Conservation (phyloP, 139 green algal species). For the Tetraselmis striata region DNA sequence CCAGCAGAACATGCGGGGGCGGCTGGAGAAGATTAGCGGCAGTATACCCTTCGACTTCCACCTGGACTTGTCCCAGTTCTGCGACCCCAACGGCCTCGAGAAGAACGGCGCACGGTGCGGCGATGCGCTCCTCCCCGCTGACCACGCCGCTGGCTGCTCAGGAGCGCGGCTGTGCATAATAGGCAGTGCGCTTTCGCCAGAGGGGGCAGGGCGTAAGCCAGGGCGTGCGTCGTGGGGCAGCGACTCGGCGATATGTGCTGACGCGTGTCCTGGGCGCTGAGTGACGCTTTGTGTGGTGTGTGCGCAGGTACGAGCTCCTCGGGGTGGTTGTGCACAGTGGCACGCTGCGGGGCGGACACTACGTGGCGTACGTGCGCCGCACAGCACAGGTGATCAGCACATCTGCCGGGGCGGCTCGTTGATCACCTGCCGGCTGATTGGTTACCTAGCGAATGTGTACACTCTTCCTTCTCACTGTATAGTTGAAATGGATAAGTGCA, state of each 20-base stretch:
- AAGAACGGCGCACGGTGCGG: not conserved
- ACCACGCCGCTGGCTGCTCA: too few relatives aligned
- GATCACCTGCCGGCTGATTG: not conserved
- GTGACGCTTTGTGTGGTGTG: too few relatives aligned
- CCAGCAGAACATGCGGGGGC: not conserved
- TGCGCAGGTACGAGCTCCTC: slow-evolving; percentile 49
- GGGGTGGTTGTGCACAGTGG: slow-evolving; percentile 66
- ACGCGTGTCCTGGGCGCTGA: too few relatives aligned
- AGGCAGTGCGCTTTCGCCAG: too few relatives aligned
- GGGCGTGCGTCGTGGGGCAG: too few relatives aligned
- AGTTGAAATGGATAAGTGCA: not conserved
- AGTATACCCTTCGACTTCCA: not conserved
- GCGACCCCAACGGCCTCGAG: not conserved
- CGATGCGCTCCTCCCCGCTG: too few relatives aligned
- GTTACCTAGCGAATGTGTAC: too few relatives aligned
- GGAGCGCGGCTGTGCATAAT: too few relatives aligned
- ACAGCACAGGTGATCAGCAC: not conserved
- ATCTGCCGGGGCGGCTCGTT: too few relatives aligned
- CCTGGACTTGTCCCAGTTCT: not conserved
- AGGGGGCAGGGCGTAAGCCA: too few relatives aligned
- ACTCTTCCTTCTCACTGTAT: not conserved
- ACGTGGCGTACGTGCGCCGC: slow-evolving; percentile 53
- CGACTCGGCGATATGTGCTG: too few relatives aligned
- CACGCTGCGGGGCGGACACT: slow-evolving; percentile 51
- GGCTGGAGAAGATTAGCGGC: not conserved